These are phyloP conservation scores for Ceratocystis variospora DNA, from an alignment of 2,329 filamentous ascomycete genomes.

Conservation along the genomic window DNA sequence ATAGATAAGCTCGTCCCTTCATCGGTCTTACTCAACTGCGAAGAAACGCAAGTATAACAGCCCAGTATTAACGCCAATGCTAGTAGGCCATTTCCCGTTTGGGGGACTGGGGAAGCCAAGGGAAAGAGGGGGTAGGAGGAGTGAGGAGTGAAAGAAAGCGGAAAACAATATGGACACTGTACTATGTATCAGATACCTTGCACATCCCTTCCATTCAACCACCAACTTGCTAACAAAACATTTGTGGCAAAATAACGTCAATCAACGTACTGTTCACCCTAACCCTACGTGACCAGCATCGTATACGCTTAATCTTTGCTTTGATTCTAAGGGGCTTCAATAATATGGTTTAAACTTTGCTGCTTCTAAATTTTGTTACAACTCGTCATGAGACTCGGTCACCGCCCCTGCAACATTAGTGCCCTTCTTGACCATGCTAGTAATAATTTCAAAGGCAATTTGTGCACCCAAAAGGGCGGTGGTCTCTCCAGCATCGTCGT, in stretches of 20 bases:
- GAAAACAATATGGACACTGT: not conserved
- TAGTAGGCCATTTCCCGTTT: not conserved
- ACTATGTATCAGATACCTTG: not conserved
- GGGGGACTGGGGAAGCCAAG: not conserved
- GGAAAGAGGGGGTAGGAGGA: not conserved
- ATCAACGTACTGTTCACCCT: not conserved
- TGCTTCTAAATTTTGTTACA: not conserved
- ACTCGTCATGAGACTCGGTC: slow-evolving; percentile 7
- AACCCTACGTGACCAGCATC: not conserved
- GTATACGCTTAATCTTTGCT: not conserved
- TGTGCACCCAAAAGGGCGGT: slow-evolving; percentile 70
- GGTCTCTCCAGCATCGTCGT: slow-evolving; percentile 62
- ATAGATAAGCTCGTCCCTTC: not conserved
- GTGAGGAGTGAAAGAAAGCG: not conserved
- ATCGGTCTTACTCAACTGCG: not conserved
- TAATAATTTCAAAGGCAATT: slow-evolving; percentile 71
- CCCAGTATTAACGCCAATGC: not conserved
- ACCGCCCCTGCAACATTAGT: not conserved
- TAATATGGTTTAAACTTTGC: not conserved
- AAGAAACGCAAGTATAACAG: not conserved
- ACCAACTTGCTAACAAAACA: not conserved
- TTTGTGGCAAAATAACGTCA: not conserved
- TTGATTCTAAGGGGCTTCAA: not conserved
- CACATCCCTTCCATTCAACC: too few relatives aligned
- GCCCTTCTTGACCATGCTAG: slow-evolving; percentile 49